Conservation (phyloP, 2,329 filamentous ascomycete genomes). For the Alternaria novae-zelandiae region DNA sequence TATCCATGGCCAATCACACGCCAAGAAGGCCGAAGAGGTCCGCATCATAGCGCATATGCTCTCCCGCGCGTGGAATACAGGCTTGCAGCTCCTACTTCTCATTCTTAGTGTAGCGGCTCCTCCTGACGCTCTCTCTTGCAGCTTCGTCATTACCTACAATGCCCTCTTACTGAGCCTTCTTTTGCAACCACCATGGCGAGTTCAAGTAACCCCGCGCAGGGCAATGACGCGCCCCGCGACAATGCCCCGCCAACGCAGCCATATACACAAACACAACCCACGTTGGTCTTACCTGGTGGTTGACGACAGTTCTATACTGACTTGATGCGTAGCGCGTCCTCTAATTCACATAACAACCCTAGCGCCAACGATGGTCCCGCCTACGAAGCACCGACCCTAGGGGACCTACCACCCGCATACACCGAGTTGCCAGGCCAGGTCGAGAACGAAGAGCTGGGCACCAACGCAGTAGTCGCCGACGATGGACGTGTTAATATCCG, state of each 20-base stretch:
- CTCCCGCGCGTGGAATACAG: slow-evolving; percentile 4
- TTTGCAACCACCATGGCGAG: slow-evolving; percentile 22
- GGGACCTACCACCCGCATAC: slow-evolving; percentile 49
- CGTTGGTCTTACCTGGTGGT: slow-evolving; percentile 9
- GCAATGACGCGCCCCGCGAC: slow-evolving; percentile 21
- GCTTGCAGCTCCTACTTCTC: slow-evolving; percentile 3
- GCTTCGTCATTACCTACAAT: not conserved
- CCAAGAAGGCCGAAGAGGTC: slow-evolving; percentile 8
- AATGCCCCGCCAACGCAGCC: slow-evolving; percentile 28
- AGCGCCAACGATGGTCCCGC: slow-evolving; percentile 21
- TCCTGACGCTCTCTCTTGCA: not conserved
- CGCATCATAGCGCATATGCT: slow-evolving; percentile 14
- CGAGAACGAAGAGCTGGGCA: slow-evolving; percentile 49
- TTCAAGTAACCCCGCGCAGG: slow-evolving; percentile 23
- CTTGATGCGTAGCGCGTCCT: slow-evolving; percentile 11
- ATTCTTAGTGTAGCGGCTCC: not conserved
- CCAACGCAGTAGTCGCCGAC: slow-evolving; percentile 53
- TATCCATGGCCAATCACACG: slow-evolving; percentile 11
- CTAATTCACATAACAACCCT: slow-evolving; percentile 20
- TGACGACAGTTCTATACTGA: slow-evolving; percentile 14
- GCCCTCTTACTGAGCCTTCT: not conserved
- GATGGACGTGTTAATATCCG: slow-evolving; percentile 52
- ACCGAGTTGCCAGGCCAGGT: slow-evolving; percentile 51
- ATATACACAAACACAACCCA: slow-evolving; percentile 13
- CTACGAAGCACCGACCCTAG: slow-evolving; percentile 17